Evolutionary conservation across 2,329 filamentous ascomycete species (phyloP).

Genomic region (Aureobasidium sp.): DNA sequence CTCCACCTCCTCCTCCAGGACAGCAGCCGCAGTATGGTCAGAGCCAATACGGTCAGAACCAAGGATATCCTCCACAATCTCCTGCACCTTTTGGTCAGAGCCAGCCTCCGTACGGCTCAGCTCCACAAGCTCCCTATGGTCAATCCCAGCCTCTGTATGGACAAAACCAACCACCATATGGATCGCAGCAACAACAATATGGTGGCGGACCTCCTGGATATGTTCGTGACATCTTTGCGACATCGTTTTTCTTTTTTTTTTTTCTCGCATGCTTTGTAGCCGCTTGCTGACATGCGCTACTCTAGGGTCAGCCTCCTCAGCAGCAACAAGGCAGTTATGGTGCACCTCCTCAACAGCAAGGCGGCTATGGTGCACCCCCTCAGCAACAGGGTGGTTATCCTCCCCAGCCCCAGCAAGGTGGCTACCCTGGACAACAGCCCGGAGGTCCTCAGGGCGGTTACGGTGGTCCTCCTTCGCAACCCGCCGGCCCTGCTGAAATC

Average conservation of each 20-base stretch:
- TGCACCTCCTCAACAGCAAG: slow-evolving; percentile 24
- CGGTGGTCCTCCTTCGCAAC: slow-evolving; percentile 29
- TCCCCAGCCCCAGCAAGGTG: slow-evolving; percentile 26
- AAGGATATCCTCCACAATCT: slow-evolving; percentile 3
- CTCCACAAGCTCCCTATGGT: slow-evolving; percentile 11
- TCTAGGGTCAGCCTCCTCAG: slow-evolving; percentile 24
- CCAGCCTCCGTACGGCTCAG: background rate
- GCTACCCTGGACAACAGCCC: slow-evolving; percentile 25
- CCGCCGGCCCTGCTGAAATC: slow-evolving; percentile 43
- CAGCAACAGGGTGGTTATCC: slow-evolving; percentile 18
- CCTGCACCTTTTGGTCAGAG: slow-evolving; percentile 1
- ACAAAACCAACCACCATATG: background rate
- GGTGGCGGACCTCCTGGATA: slow-evolving; percentile 15
- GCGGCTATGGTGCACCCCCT: slow-evolving; percentile 19
- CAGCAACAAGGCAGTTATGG: slow-evolving; percentile 18
- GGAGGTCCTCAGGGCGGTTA: slow-evolving; percentile 23
- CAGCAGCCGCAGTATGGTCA: slow-evolving; percentile 18
- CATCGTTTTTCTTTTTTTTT: slow-evolving; percentile 16
- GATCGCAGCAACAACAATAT: slow-evolving; percentile 6
- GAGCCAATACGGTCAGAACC: background rate
- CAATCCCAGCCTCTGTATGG: background rate
- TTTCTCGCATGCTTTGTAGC: background rate
- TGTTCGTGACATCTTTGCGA: slow-evolving; percentile 18
- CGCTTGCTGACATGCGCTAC: background rate
- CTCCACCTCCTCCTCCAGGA: slow-evolving; percentile 20